Base-by-base conservation (phyloP, 2,329 filamentous ascomycete species). In the Cadophora sp. region DNA sequence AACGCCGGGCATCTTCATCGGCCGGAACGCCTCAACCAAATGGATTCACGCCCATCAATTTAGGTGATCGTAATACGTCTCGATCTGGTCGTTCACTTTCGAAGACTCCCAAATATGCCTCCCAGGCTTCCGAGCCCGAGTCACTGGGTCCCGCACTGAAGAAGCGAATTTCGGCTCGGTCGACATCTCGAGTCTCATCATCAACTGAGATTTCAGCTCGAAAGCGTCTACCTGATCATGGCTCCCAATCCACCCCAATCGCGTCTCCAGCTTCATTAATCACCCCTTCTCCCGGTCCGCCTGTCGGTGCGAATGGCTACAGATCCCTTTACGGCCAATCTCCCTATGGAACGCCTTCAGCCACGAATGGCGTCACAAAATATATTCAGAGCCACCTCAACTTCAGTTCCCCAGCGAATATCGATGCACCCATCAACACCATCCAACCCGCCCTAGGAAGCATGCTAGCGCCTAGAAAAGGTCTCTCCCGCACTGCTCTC, bases 151-250 rank as follows among this genome's bases (percentile, higher is more conserved):
- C 55, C 55, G 55, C 55, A 58, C 20, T 58, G 36, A 58, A 58
- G 55, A 58, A 58, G 55, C 55, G 55, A 58, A 36, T 43, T 43
- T 41, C 55, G 55, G 53, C 53, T 56, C 55, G 55, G 33, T 58
- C 55, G 39, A 58, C 55, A 58, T 43, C 55, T 58, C 55, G 33
- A 41, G 36, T 39, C 33, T 20, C 53, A 39, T 20, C 53, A 39
- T 58, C 55, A 58, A 16, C 55, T 3, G 20, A 20, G 11, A 43
- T 16, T 39, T 58, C 55, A 24, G 33, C 55, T 41, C 55, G 55
- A 24, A 58, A 43, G 36, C 55, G 55, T 41, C 55, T 58, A 43
- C 55, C 55, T 27, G 55, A 58, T 27, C 55, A 58, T 43, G 55
- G 55, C 36, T 43, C 55, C 4, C 55, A 58, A 43, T 20, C 55